Conservation (phyloP, 2,329 filamentous ascomycete species). For the Simplicillium sp. region DNA sequence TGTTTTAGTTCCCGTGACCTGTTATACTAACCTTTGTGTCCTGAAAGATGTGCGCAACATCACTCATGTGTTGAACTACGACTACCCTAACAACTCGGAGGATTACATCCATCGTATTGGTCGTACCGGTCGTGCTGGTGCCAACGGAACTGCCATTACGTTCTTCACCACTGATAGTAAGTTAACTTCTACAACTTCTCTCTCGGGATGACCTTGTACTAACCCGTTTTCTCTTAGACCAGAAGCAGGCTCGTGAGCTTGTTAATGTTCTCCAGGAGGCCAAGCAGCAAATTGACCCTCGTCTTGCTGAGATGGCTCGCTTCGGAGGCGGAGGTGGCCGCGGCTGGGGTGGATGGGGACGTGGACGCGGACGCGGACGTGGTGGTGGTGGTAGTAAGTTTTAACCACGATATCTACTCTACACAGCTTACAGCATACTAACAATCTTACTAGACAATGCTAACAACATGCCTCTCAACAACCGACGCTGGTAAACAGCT, state of each 20-base stretch:
- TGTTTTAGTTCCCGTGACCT: slow-evolving; percentile 37
- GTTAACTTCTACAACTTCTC: slow-evolving; percentile 27
- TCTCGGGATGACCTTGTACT: background rate
- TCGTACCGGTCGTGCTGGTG: slow-evolving; percentile 90
- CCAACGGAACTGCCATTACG: slow-evolving; percentile 91
- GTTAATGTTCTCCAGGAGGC: slow-evolving; percentile 83
- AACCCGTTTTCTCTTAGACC: slow-evolving; percentile 41
- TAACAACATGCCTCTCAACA: slow-evolving; percentile 40
- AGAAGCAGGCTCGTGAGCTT: slow-evolving; percentile 94
- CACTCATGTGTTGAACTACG: slow-evolving; percentile 99
- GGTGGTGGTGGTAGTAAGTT: slow-evolving; percentile 42
- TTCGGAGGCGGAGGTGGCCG: slow-evolving; percentile 78
- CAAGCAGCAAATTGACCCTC: slow-evolving; percentile 96
- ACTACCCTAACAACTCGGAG: slow-evolving; percentile 98
- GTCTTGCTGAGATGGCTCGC: slow-evolving; percentile 90
- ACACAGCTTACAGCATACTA: slow-evolving; percentile 21
- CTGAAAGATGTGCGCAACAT: slow-evolving; percentile 98
- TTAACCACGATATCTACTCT: slow-evolving; percentile 21
- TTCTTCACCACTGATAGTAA: slow-evolving; percentile 99
- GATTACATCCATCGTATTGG: slow-evolving; percentile 97
- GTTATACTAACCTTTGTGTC: slow-evolving; percentile 66
- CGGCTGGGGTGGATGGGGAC: slow-evolving; percentile 62
- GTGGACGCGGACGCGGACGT: slow-evolving; percentile 42
- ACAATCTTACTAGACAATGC: slow-evolving; percentile 28
- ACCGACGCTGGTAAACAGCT: slow-evolving; percentile 38